These are phyloP conservation scores for Thraustochytrium striatum DNA, from an alignment of 352 stramenopile genomes.

Conservation along the genomic window DNA sequence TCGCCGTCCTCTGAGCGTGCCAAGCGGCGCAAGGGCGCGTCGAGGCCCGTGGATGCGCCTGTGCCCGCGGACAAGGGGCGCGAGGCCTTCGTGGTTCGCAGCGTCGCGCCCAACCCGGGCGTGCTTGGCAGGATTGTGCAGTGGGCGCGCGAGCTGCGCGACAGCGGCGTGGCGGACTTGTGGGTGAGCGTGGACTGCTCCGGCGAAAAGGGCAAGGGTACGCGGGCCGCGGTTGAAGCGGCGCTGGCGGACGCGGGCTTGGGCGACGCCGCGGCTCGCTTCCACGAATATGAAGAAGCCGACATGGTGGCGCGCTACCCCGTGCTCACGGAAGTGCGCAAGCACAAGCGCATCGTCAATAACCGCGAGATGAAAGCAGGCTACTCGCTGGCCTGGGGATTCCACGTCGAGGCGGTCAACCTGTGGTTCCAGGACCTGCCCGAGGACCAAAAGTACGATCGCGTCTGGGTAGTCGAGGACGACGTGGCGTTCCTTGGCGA, in stretches of 20 bases:
- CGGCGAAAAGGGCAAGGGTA: neutral
- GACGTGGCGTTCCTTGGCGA: conserved; percentile 27
- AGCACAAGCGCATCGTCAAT: no score
- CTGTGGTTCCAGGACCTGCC: conserved; percentile 4
- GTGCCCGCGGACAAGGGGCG: neutral
- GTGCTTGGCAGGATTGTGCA: neutral
- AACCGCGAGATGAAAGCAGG: neutral
- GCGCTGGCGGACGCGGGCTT: neutral
- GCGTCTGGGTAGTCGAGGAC: conserved; percentile 31
- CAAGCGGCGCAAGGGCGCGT: neutral
- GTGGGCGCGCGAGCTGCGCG: neutral
- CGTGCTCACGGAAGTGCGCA: neutral
- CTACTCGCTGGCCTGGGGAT: conserved; percentile 43
- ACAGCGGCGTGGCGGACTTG: neutral
- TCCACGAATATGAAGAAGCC: conserved; percentile 14
- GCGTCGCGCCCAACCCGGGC: neutral
- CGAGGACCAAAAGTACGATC: neutral
- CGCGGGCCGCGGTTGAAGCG: neutral
- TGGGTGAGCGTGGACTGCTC: conserved; percentile 8
- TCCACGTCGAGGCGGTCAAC: conserved; percentile 24
- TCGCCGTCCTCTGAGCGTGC: no score
- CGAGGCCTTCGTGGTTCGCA: neutral
- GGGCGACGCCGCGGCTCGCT: no score
- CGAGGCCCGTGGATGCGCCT: no score
- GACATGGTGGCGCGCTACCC: conserved; percentile 10